A percentile compares a stretch with the other conserved stretches of the same genome.
Conservation (phyloP, 352 stramenopile genomes). For the Blastocystis sp. region DNA sequence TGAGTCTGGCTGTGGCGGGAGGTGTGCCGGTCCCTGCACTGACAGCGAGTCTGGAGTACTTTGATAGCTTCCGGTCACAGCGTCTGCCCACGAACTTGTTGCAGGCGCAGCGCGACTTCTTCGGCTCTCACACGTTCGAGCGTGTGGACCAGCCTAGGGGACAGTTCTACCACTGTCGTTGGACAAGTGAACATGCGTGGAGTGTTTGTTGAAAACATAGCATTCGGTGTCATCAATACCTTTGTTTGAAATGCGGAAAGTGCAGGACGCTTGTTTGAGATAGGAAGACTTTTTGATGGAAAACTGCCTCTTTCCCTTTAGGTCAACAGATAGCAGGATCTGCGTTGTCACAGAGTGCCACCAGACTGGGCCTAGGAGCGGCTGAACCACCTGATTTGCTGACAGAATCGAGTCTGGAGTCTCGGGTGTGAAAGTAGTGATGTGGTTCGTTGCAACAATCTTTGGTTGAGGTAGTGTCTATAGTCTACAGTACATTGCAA, state of each 20-base stretch:
- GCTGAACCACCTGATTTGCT: neutral
- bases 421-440: neutral
- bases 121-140: slow-evolving; percentile 96
- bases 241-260: neutral
- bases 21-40: slow-evolving; percentile 84
- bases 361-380: neutral
- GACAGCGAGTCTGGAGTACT: slow-evolving; percentile 89
- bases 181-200: slow-evolving; percentile 82
- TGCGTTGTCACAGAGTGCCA: slow-evolving; percentile 19
- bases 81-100: slow-evolving; percentile 89
- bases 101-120: slow-evolving; percentile 98
- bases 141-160: slow-evolving; percentile 80
- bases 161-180: slow-evolving; percentile 91
- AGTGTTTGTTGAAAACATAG: neutral
- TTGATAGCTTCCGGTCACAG: slow-evolving; percentile 90
- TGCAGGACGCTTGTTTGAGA: neutral
- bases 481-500: neutral
- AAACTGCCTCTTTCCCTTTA: neutral
- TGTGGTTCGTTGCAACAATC: slow-evolving; percentile 39
- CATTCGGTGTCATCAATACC: neutral
- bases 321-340: neutral
- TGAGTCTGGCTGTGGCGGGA: slow-evolving; percentile 87
- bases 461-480: neutral
- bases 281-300: neutral
- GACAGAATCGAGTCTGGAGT: neutral